A percentile compares a stretch with the other conserved stretches of the same genome.
Evolutionary conservation across 352 stramenopile species (phyloP).

Genomic region (Pythium myriotylum): DNA sequence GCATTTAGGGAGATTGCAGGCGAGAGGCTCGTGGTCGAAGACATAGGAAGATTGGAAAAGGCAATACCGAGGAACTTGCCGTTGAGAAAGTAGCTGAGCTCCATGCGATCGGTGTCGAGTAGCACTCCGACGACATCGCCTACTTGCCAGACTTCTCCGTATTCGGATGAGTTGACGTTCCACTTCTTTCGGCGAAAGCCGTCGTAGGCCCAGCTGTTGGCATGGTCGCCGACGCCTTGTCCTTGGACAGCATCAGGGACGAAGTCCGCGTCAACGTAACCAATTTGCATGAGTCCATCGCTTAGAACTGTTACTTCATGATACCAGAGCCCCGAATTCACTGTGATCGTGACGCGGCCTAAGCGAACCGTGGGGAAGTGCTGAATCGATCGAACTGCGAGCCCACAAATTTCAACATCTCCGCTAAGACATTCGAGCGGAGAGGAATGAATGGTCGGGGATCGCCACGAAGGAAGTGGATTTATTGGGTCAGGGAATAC

Average conservation of each 20-base stretch:
- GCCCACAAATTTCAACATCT: conserved; percentile 59
- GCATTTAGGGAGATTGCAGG: conserved; percentile 89
- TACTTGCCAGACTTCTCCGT: conserved; percentile 78
- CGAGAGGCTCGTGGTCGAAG: conserved; percentile 51
- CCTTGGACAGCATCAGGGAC: conserved; percentile 77
- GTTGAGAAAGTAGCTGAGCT: conserved; percentile 93
- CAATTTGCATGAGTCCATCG: conserved; percentile 93
- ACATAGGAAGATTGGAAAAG: conserved; percentile 62
- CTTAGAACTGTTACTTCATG: conserved; percentile 91
- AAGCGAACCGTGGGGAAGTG: conserved; percentile 85
- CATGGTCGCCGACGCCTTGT: conserved; percentile 91
- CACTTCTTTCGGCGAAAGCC: conserved; percentile 89
- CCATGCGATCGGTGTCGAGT: conserved; percentile 81
- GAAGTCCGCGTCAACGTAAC: conserved; percentile 90
- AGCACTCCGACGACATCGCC: conserved; percentile 88
- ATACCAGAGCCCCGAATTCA: conserved; percentile 80
- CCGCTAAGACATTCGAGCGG: conserved; percentile 63
- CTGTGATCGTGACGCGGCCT: conserved; percentile 44
- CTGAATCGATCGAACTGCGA: conserved; percentile 59
- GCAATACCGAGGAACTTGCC: conserved; percentile 86
- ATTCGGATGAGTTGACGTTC: conserved; percentile 83
- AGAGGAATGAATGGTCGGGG: background rate
- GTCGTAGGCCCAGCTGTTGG: conserved; percentile 92
- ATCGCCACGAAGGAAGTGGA: conserved; percentile 3
- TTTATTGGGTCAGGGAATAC: background rate